phyloP scores from a whole-genome alignment of 345 rosid species.

The Pelargonium nanum region DNA sequence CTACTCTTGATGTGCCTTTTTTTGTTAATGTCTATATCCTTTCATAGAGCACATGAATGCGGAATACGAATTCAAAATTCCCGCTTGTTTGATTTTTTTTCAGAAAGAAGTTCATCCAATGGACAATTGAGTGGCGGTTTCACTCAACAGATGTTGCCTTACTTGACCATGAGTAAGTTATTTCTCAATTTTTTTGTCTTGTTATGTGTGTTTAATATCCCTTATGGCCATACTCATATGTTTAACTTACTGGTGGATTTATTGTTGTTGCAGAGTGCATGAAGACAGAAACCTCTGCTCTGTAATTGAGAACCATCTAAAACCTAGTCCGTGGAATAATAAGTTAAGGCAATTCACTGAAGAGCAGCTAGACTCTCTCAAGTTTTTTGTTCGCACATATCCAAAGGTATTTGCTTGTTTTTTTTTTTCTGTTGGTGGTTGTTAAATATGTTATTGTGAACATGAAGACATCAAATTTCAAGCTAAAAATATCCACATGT shows the following conservation, averaged over 20 bases:
- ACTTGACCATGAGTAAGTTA: conserved; percentile 56
- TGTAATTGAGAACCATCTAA: conserved; percentile 58
- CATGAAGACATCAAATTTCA: not conserved
- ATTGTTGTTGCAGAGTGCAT: conserved; percentile 34
- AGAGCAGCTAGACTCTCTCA: conserved; percentile 49
- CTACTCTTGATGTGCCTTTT: too few relatives aligned
- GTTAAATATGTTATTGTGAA: not conserved
- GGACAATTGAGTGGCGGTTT: conserved; percentile 95
- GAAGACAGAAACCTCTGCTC: conserved; percentile 53
- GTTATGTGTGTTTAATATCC: not conserved
- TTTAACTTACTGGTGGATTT: conserved; percentile 1
- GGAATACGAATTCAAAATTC: not conserved
- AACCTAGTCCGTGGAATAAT: conserved; percentile 71
- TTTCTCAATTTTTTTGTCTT: conserved; percentile 2
- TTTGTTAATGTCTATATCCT: too few relatives aligned
- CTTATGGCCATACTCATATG: not conserved
- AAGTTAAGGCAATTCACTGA: conserved; percentile 49
- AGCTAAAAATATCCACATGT: too few relatives aligned
- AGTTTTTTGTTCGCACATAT: conserved; percentile 45
- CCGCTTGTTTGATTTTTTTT: conserved; percentile 9
- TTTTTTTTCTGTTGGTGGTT: not conserved
- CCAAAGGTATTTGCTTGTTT: conserved; percentile 35
- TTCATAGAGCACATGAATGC: not conserved
- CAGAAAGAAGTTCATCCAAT: conserved; percentile 57
- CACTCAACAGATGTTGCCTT: conserved; percentile 54